A percentile compares a stretch with the other conserved stretches of the same genome.
Conservation (phyloP, 371 early-diverging fungal genomes). For the Cokeromyces recurvatus region DNA sequence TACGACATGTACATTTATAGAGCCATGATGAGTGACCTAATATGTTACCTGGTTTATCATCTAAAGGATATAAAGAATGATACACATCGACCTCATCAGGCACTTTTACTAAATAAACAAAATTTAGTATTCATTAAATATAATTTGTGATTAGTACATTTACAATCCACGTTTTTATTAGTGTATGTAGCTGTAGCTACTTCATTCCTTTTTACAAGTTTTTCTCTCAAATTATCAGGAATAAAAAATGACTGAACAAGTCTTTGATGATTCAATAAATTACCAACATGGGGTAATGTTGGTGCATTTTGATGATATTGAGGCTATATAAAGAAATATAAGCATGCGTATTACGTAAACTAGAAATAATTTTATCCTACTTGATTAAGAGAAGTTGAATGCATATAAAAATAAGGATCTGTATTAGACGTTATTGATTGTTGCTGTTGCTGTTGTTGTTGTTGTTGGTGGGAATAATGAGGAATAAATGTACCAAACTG, state of each 20-base stretch:
- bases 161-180: no score
- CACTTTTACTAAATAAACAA: conserved; percentile 45
- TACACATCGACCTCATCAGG: conserved; percentile 79
- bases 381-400: no score
- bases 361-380: no score
- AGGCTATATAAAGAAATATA: conserved; percentile 31
- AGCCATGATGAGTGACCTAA: conserved; percentile 68
- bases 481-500: no score
- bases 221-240: conserved; percentile 75
- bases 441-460: not conserved
- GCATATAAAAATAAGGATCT: conserved; percentile 34
- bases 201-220: conserved; percentile 69
- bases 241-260: conserved; percentile 79
- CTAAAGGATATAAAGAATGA: conserved; percentile 69
- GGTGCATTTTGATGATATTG: conserved; percentile 76
- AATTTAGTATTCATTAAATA: no score
- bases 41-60: conserved; percentile 48
- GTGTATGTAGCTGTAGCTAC: conserved; percentile 18
- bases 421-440: no score
- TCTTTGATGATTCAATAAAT: conserved; percentile 69
- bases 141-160: no score
- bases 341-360: no score
- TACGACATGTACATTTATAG: conserved; percentile 74
- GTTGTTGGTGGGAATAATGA: not conserved
- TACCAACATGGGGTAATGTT: conserved; percentile 68